Percentiles rank a stretch among this genome's conserved stretches.
Conservation (phyloP, 495 filamentous ascomycete species). For the Neurospora tetraspora region DNA sequence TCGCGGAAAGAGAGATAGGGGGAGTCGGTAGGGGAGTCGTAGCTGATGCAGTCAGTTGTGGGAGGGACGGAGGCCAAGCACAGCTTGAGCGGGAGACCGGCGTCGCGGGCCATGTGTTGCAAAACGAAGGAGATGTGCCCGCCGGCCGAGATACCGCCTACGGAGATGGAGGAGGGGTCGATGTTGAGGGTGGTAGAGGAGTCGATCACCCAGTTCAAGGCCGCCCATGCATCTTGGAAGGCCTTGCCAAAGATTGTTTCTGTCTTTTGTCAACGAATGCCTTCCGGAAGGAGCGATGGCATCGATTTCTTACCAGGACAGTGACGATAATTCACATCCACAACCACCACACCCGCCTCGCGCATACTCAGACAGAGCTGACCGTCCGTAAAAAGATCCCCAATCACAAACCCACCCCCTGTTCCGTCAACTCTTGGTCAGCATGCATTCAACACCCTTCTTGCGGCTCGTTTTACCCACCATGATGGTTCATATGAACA, state of each 20-base stretch:
- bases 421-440: background rate
- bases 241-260: conserved; percentile 37
- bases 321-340: conserved; percentile 45
- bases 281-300: background rate
- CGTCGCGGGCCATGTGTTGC: conserved; percentile 41
- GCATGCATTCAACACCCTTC: background rate
- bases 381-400: conserved; percentile 35
- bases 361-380: conserved; percentile 36
- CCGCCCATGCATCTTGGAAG: conserved; percentile 38
- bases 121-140: conserved; percentile 35
- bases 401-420: conserved; percentile 37
- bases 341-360: conserved; percentile 30
- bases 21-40: conserved; percentile 31
- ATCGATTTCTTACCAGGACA: conserved; percentile 26
- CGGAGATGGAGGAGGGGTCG: conserved; percentile 31
- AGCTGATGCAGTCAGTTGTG: conserved; percentile 27
- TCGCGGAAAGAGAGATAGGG: conserved; percentile 36
- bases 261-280: background rate
- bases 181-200: conserved; percentile 30
- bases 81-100: conserved; percentile 31
- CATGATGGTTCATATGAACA: conserved; percentile 41
- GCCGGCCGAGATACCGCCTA: conserved; percentile 43
- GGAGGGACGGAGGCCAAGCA: conserved; percentile 34
- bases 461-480: conserved; percentile 8
- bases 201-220: conserved; percentile 28